phyloP scores from a whole-genome alignment of 805 yeast species.

The Metschnikowia amazonensis region DNA sequence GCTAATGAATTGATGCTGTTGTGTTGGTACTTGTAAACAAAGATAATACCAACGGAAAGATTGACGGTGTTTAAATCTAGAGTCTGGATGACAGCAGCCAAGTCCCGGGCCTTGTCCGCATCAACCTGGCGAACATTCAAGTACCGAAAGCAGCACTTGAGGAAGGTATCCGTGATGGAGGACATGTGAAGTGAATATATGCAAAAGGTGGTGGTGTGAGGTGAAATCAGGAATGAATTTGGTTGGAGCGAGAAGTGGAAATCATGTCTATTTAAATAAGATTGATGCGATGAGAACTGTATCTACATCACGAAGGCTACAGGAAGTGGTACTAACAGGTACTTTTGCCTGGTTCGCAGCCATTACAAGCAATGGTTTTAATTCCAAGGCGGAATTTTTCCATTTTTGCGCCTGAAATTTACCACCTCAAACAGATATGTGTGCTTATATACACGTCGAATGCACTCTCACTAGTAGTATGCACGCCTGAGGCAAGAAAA shows the following conservation, averaged over 20 bases:
- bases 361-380: constrained; percentile 7
- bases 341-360: constrained; percentile 15
- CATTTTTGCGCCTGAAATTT: constrained; percentile 5
- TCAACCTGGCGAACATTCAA: constrained; percentile 8
- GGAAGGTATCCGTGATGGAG: constrained; percentile 11
- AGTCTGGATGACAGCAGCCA: constrained; percentile 15
- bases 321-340: constrained; percentile 7
- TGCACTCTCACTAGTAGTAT: neutral
- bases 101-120: constrained; percentile 5
- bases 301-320: constrained; percentile 9
- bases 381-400: constrained; percentile 6
- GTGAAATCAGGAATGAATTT: neutral
- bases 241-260: constrained; percentile 4
- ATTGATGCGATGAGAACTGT: neutral
- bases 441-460: neutral
- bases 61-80: constrained; percentile 17
- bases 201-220: neutral
- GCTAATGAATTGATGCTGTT: constrained; percentile 15
- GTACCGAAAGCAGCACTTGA: constrained; percentile 13
- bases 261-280: constrained; percentile 10
- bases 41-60: constrained; percentile 16
- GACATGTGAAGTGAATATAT: constrained; percentile 5
- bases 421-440: constrained; percentile 6
- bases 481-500: constrained; percentile 4
- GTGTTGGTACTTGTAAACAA: constrained; percentile 12